Evolutionary conservation across 2,329 filamentous ascomycete genomes (phyloP).

Genomic region (Proliferodiscus dingleyae): DNA sequence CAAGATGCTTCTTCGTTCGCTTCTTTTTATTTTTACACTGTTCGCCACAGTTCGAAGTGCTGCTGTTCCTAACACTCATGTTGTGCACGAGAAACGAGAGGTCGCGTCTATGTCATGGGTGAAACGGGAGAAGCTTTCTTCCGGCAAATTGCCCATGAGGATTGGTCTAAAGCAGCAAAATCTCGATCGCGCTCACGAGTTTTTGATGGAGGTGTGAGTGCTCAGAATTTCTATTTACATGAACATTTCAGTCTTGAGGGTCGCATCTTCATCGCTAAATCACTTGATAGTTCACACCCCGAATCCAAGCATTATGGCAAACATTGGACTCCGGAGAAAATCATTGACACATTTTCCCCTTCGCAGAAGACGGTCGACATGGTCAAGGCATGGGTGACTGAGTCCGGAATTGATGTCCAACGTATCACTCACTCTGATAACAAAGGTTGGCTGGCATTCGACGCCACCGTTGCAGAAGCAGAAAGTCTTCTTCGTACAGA

Average conservation of each 20-base stretch:
- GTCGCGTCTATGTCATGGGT: conserved; percentile 13
- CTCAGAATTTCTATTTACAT: not conserved
- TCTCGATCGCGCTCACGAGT: conserved; percentile 38
- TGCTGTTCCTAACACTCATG: conserved; percentile 18
- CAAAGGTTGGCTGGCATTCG: conserved; percentile 51
- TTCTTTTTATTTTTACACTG: not conserved
- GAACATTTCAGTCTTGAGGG: conserved; percentile 3
- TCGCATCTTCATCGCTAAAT: not conserved
- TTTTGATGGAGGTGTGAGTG: conserved; percentile 36
- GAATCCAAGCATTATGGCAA: conserved; percentile 38
- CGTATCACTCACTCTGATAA: conserved; percentile 41
- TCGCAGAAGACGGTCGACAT: conserved; percentile 44
- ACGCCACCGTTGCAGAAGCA: conserved; percentile 44
- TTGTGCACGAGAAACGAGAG: conserved; percentile 20
- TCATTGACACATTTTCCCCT: conserved; percentile 48
- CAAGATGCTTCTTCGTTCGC: not conserved
- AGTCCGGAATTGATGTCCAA: conserved; percentile 43
- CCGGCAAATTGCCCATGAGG: conserved; percentile 32
- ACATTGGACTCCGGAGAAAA: conserved; percentile 45
- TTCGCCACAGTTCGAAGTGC: not conserved
- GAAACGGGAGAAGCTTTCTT: conserved; percentile 25
- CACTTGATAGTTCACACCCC: conserved; percentile 33
- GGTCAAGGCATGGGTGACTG: conserved; percentile 51
- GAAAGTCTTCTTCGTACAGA: conserved; percentile 48
- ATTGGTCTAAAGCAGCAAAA: conserved; percentile 42